Evolutionary conservation across 305 asterid species (phyloP).

Genomic region (Fraxinus angustifolia): DNA sequence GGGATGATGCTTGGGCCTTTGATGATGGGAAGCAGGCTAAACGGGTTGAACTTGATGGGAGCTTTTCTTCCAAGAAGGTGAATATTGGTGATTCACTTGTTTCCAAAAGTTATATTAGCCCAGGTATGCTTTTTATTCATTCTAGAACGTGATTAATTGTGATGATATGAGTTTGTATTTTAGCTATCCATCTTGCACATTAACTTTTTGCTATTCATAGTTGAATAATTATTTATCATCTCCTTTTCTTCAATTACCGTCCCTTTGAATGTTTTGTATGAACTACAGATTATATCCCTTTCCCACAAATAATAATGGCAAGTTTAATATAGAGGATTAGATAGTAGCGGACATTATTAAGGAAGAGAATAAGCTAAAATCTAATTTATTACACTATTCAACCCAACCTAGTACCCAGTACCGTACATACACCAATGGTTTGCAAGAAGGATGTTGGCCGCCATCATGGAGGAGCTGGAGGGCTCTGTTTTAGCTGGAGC

Average conservation of each 20-base stretch:
- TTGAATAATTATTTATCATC: not conserved
- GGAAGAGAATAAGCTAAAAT: not conserved
- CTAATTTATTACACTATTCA: not conserved
- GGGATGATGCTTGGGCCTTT: conserved; percentile 44
- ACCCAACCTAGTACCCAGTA: not conserved
- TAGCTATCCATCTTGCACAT: not conserved
- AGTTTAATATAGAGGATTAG: not conserved
- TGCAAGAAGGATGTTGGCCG: not conserved
- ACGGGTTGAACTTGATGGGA: conserved; percentile 33
- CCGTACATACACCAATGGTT: not conserved
- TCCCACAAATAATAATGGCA: not conserved
- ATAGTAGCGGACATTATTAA: not conserved
- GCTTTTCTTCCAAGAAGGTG: conserved; percentile 32
- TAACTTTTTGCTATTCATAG: not conserved
- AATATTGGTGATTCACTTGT: conserved; percentile 32
- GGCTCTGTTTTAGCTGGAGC: not conserved
- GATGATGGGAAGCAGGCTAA: conserved; percentile 48
- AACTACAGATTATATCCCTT: not conserved
- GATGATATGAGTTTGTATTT: not conserved
- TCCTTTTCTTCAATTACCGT: not conserved
- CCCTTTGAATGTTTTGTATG: not conserved
- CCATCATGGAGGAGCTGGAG: not conserved
- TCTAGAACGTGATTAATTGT: not conserved
- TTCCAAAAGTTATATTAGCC: conserved; percentile 36
- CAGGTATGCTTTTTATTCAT: conserved; percentile 40